Evolutionary conservation across 495 filamentous ascomycete species (phyloP), one percentile per base, ranked within the genome.

Genomic region (Evansstolkia leycettana): DNA sequence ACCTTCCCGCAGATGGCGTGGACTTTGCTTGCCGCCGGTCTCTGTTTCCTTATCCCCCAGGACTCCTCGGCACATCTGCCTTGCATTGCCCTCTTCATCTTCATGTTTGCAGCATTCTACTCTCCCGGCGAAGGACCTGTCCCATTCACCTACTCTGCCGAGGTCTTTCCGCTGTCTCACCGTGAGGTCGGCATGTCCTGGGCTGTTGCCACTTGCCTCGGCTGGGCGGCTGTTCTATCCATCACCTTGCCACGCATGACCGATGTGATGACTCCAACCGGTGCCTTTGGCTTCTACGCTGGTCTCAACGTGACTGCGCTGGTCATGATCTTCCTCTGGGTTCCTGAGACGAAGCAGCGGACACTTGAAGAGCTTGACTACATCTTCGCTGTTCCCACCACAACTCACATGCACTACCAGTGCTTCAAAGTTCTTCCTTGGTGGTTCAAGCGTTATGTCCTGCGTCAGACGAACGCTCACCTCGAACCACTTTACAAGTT

Each of bases 1-100:
- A 93, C 85, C 8, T 89, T 89, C 55, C 85, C 84, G 0, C 67
- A 86, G 29, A 89, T 90, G 84, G 75, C 68, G 23, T 84, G 80
- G 79, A 80, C 79, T 16, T 59, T 89, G 7, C 65, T 89, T 0
- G 77, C 74, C 2, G 80, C 76, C 2, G 82, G 79, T 0, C 67
- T 86, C 32, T 80, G 67, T 50, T 70, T 62, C 48, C 55, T 43
- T 25, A 67, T 70, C 23, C 62, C 62, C 0, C 12, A 51, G 29
- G 16, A 38, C 12, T 57, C 39, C 12, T 47, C 25, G 1, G 64
- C 71, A 3, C 67, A 70, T 46, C 48, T 78, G 3, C 68, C 55
- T 12, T 32, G 69, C 0, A 69, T 84, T 17, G 71, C 75, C 9
- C 58, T 78, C 28, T 84, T 82, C 46, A 55, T 83, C 38, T 82